Evolutionary conservation across 1,284 basidiomycete genomes (phyloP).

Genomic region (Sphagnurus paluster): DNA sequence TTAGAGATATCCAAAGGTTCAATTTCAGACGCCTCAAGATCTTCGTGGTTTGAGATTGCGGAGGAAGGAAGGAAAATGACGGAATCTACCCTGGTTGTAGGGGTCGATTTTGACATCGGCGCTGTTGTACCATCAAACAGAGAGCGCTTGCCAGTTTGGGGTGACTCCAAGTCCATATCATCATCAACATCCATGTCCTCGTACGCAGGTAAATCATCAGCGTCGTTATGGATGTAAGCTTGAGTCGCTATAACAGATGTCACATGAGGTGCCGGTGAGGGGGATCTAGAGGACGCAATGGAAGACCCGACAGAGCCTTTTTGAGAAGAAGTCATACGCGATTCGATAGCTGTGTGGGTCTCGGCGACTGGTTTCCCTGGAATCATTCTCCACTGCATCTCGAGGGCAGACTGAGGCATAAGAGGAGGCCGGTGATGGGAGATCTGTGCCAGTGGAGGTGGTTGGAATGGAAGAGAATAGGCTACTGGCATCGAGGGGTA

Average conservation of each 20-base stretch:
- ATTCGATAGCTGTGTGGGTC: background rate
- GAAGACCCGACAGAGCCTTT: slow-evolving; percentile 20
- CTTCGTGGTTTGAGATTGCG: background rate
- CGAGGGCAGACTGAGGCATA: slow-evolving; percentile 13
- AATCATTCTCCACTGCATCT: slow-evolving; percentile 13
- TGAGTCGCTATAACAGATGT: background rate
- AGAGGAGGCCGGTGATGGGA: slow-evolving; percentile 7
- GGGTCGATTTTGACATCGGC: background rate
- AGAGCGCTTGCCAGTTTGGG: slow-evolving; percentile 7
- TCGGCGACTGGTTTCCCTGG: slow-evolving; percentile 8
- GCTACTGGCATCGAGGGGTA: slow-evolving; percentile 7
- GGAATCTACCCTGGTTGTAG: too few relatives aligned
- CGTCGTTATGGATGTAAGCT: background rate
- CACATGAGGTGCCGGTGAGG: slow-evolving; percentile 5
- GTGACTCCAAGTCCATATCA: slow-evolving; percentile 20
- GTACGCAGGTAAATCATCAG: background rate
- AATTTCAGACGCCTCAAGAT: too few relatives aligned
- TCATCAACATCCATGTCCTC: slow-evolving; percentile 20
- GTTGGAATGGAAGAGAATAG: slow-evolving; percentile 10
- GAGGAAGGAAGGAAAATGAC: background rate
- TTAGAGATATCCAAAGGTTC: too few relatives aligned
- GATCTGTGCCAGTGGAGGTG: background rate
- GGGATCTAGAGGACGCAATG: slow-evolving; percentile 13
- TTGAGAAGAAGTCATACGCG: slow-evolving; percentile 12
- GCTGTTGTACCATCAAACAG: background rate